phyloP scores from a whole-genome alignment of 2,329 filamentous ascomycete species.

The Dichotomopilus funicola region DNA sequence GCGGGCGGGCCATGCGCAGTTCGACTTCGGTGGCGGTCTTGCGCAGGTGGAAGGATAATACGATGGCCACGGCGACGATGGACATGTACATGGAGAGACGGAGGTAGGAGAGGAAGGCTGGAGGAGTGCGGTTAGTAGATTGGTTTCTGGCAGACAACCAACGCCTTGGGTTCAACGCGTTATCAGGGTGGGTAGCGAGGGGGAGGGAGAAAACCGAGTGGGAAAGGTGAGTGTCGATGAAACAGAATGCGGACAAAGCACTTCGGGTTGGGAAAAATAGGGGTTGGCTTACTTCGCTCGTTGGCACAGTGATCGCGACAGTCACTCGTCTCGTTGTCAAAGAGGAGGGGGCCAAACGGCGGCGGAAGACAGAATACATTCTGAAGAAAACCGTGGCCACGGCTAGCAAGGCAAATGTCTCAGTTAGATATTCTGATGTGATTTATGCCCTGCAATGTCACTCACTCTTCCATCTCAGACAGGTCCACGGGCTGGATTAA shows the following conservation, averaged over 20 bases:
- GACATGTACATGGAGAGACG: constrained; percentile 86
- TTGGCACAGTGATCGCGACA: constrained; percentile 74
- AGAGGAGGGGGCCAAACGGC: constrained; percentile 59
- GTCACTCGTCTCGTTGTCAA: constrained; percentile 68
- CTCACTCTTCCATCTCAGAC: constrained; percentile 33
- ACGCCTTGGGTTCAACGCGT: not conserved
- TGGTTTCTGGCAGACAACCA: not conserved
- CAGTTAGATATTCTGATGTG: not conserved
- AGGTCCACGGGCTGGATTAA: constrained; percentile 38
- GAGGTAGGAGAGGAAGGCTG: constrained; percentile 80
- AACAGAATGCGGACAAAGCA: constrained; percentile 57
- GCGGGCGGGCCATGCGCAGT: constrained; percentile 68
- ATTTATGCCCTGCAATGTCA: not conserved
- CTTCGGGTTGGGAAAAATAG: constrained; percentile 44
- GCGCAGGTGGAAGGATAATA: constrained; percentile 88
- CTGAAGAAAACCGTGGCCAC: constrained; percentile 24
- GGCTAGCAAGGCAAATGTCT: not conserved
- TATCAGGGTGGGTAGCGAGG: not conserved
- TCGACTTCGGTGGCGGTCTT: constrained; percentile 63
- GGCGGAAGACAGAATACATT: constrained; percentile 54
- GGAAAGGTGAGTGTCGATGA: not conserved
- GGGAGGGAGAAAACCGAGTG: not conserved
- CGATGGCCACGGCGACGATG: constrained; percentile 81
- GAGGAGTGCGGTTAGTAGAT: constrained; percentile 43
- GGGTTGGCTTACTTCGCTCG: constrained; percentile 61